A percentile compares a stretch with the other conserved stretches of the same genome.
Conservation (phyloP, 768 basidiomycete genomes). For the Macrolepiota albuminosa region DNA sequence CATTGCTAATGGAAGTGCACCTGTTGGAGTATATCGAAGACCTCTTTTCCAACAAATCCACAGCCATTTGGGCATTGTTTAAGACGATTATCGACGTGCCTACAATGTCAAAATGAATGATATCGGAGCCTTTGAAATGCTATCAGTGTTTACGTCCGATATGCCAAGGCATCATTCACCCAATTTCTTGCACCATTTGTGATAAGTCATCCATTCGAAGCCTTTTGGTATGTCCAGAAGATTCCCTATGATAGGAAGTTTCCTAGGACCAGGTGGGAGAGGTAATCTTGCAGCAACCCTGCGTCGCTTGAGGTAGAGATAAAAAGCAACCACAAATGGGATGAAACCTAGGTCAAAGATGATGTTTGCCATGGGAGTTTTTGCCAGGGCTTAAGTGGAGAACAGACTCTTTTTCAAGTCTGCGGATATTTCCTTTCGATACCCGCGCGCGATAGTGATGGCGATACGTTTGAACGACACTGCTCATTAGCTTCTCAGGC, state of each 20-base stretch:
- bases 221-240: neutral
- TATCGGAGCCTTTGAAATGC: conserved; percentile 15
- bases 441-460: too few species aligned
- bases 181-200: conserved; percentile 1
- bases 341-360: neutral
- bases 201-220: neutral
- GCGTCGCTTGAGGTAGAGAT: neutral
- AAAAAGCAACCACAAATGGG: neutral
- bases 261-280: neutral
- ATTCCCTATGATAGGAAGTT: neutral
- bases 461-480: too few species aligned
- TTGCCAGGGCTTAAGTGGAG: too few species aligned
- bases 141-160: neutral
- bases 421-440: too few species aligned
- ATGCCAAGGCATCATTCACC: neutral
- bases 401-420: too few species aligned
- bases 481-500: too few species aligned
- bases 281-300: neutral
- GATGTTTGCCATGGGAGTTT: neutral
- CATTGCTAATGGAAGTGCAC: neutral
- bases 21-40: conserved; percentile 18
- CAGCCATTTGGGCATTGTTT: conserved; percentile 17
- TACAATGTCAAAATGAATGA: conserved; percentile 19
- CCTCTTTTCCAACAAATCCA: conserved; percentile 22
- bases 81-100: conserved; percentile 21